Evolutionary conservation across 306 rosid species (phyloP).

Genomic region (Gleditsia sinensis): DNA sequence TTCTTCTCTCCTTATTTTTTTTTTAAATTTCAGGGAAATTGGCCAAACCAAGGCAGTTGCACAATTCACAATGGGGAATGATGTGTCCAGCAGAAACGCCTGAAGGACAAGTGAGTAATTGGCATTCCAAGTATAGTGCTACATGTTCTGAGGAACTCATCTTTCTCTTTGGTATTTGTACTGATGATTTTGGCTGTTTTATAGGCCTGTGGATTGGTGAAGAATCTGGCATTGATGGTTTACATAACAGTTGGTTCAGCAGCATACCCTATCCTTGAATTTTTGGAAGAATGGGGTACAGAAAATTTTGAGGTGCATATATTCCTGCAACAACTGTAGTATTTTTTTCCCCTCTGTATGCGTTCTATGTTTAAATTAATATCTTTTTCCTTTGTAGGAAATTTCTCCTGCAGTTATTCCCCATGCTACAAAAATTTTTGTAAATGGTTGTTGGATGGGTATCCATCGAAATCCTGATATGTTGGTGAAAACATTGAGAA

Average conservation of each 20-base stretch:
- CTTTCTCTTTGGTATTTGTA: slow-evolving; percentile 16
- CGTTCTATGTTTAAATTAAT: no score
- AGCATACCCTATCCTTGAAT: slow-evolving; percentile 93
- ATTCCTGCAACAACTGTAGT: slow-evolving; percentile 25
- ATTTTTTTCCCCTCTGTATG: no score
- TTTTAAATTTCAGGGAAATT: slow-evolving; percentile 78
- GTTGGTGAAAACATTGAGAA: slow-evolving; percentile 93
- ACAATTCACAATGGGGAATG: slow-evolving; percentile 99
- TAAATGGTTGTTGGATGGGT: slow-evolving; percentile 99
- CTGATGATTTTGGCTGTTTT: slow-evolving; percentile 35
- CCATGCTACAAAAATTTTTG: slow-evolving; percentile 92
- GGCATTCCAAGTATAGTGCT: slow-evolving; percentile 17
- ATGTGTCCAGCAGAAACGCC: slow-evolving; percentile 99
- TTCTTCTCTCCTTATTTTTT: slow-evolving; percentile 16
- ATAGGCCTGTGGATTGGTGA: slow-evolving; percentile 97
- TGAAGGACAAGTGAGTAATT: slow-evolving; percentile 85
- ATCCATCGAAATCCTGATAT: slow-evolving; percentile 99
- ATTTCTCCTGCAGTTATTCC: slow-evolving; percentile 98
- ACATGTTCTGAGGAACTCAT: background rate
- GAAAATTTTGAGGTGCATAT: slow-evolving; percentile 88
- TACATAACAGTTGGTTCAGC: slow-evolving; percentile 98
- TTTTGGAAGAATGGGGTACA: slow-evolving; percentile 99
- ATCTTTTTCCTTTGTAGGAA: slow-evolving; percentile 56
- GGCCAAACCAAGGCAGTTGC: slow-evolving; percentile 96
- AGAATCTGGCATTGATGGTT: slow-evolving; percentile 98